phyloP scores from a whole-genome alignment of 495 filamentous ascomycete species.

The Aspergillus taichungensis region DNA sequence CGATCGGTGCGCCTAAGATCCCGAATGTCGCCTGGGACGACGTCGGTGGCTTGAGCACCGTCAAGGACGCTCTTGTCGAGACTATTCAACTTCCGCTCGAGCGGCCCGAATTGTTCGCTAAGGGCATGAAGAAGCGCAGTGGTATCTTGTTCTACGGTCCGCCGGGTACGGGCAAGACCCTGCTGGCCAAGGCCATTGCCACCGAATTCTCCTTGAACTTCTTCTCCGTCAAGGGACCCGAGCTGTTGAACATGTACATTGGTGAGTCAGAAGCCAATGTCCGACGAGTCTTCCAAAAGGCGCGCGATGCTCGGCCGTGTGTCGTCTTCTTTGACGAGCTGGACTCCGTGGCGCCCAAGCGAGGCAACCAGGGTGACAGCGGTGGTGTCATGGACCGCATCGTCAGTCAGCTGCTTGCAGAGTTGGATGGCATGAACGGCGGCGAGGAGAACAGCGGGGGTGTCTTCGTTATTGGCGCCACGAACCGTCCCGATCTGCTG shows the following conservation, averaged over 20 bases:
- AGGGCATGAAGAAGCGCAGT: constrained; percentile 97
- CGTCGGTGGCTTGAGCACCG: constrained; percentile 85
- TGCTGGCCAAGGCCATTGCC: constrained; percentile 95
- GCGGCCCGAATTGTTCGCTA: constrained; percentile 89
- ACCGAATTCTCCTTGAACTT: constrained; percentile 98
- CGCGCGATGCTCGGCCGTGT: constrained; percentile 89
- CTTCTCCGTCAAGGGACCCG: constrained; percentile 96
- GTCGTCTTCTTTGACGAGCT: constrained; percentile 99
- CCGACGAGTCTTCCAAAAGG: constrained; percentile 88
- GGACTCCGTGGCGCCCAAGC: constrained; percentile 93
- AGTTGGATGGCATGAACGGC: constrained; percentile 95
- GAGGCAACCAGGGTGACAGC: constrained; percentile 95
- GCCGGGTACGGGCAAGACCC: constrained; percentile 91
- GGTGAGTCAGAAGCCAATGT: constrained; percentile 98
- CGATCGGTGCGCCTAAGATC: constrained; percentile 96
- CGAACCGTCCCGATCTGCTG: constrained; percentile 87
- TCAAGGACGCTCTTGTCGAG: constrained; percentile 92
- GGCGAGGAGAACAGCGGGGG: constrained; percentile 77
- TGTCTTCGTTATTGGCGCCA: constrained; percentile 96
- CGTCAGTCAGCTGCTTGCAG: constrained; percentile 88
- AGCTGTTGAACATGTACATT: constrained; percentile 98
- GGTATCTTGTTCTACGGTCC: constrained; percentile 98
- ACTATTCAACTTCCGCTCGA: constrained; percentile 93
- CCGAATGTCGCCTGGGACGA: constrained; percentile 96
- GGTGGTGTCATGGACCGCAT: constrained; percentile 99